Percentiles rank a stretch among this genome's conserved stretches.
Conservation (phyloP, 2,329 filamentous ascomycete species). For the Orbilia ellipsospora region DNA sequence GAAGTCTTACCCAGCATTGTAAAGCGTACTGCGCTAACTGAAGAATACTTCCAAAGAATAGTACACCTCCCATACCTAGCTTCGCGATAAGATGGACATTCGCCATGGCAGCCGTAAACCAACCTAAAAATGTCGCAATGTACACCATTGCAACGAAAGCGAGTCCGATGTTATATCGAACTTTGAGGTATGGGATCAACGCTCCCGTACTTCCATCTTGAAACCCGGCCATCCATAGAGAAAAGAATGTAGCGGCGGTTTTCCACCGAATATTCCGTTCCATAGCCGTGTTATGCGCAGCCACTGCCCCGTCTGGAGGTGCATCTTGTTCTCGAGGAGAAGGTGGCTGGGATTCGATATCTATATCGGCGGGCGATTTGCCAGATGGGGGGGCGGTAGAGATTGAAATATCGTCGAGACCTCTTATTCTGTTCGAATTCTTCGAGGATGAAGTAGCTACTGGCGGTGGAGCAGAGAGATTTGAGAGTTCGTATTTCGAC, state of each 20-base stretch:
- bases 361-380: constrained; percentile 26
- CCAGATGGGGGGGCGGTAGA: constrained; percentile 22
- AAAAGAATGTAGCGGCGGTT: constrained; percentile 70
- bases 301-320: constrained; percentile 55
- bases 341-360: constrained; percentile 49
- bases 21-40: constrained; percentile 75
- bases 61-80: constrained; percentile 77
- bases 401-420: constrained; percentile 32
- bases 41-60: constrained; percentile 72
- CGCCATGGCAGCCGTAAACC: constrained; percentile 71
- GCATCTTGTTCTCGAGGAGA: constrained; percentile 35
- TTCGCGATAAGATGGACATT: constrained; percentile 71
- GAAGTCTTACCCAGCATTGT: constrained; percentile 74
- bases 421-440: constrained; percentile 10
- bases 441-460: constrained; percentile 15
- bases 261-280: constrained; percentile 53
- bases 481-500: constrained; percentile 33
- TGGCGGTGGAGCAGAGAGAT: constrained; percentile 15
- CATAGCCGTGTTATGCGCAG: constrained; percentile 56
- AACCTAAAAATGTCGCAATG: constrained; percentile 74
- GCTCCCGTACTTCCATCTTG: constrained; percentile 75
- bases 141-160: constrained; percentile 66
- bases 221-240: constrained; percentile 74
- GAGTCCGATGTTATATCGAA: constrained; percentile 60
- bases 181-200: constrained; percentile 66